phyloP scores from a whole-genome alignment of 192 early-diverging fungal genomes.

The Umbelopsis isabellina region DNA sequence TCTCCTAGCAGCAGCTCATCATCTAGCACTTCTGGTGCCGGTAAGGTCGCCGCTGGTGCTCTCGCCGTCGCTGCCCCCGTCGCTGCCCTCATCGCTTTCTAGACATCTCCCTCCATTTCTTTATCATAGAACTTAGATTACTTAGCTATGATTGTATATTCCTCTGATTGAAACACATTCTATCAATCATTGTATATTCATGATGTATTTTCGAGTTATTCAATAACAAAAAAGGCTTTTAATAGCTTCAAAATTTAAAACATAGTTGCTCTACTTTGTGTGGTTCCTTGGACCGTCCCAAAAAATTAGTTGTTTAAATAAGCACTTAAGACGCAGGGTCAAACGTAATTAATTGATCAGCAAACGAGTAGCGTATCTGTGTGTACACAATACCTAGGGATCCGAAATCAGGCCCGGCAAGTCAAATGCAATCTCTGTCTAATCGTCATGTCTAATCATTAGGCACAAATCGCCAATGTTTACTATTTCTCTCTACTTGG shows the following conservation, averaged over 20 bases:
- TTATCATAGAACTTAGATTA: slow-evolving; percentile 6
- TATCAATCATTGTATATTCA: slow-evolving; percentile 20
- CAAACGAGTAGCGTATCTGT: too few species aligned
- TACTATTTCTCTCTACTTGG: too few species aligned
- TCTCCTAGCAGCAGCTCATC: background rate
- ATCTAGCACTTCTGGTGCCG: slow-evolving; percentile 5
- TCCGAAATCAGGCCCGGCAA: too few species aligned
- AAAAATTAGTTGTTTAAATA: background rate
- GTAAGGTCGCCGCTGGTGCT: slow-evolving; percentile 1
- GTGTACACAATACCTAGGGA: too few species aligned
- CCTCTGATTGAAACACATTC: slow-evolving; percentile 11
- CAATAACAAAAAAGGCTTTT: background rate
- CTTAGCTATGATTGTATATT: slow-evolving; percentile 18
- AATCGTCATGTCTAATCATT: too few species aligned
- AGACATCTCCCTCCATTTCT: background rate
- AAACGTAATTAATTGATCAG: too few species aligned
- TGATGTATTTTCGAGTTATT: slow-evolving; percentile 1
- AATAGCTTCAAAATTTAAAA: background rate
- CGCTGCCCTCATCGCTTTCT: background rate
- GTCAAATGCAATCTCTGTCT: too few species aligned
- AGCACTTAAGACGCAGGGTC: too few species aligned
- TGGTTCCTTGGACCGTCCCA: background rate
- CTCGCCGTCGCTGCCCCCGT: slow-evolving; percentile 2
- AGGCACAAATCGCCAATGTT: too few species aligned
- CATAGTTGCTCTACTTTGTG: background rate